These are phyloP conservation scores for Backusella tuberculispora DNA, from an alignment of 192 early-diverging fungal genomes.

Conservation along the genomic window DNA sequence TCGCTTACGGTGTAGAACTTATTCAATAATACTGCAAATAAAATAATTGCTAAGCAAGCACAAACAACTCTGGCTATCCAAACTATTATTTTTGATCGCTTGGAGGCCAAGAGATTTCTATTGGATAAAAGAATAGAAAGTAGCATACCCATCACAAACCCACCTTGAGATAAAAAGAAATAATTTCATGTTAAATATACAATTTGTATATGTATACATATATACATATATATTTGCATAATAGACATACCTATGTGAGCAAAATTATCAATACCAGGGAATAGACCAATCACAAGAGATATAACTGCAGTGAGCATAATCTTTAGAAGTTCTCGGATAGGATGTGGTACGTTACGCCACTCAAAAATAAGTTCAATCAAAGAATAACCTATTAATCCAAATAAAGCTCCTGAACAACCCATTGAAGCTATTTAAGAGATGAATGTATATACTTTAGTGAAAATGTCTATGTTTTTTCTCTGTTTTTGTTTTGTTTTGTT, in stretches of 20 bases:
- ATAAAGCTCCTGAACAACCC: constrained; percentile 61
- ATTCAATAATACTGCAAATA: constrained; percentile 24
- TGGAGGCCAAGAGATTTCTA: constrained; percentile 27
- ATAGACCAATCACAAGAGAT: constrained; percentile 71
- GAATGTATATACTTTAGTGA: background rate
- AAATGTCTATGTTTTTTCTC: constrained; percentile 45
- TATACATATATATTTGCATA: constrained; percentile 19
- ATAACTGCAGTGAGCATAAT: constrained; percentile 64
- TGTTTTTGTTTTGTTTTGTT: constrained; percentile 31
- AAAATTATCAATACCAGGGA: constrained; percentile 85
- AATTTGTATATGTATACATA: constrained; percentile 20
- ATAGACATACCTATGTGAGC: constrained; percentile 57
- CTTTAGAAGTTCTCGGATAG: constrained; percentile 70
- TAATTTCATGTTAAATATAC: constrained; percentile 32
- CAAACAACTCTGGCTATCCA: background rate
- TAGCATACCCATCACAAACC: constrained; percentile 47
- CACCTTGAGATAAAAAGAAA: constrained; percentile 42
- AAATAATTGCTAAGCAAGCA: constrained; percentile 5
- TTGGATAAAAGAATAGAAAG: constrained; percentile 51
- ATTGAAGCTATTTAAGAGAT: constrained; percentile 49
- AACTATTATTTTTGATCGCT: constrained; percentile 15
- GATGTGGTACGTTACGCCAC: constrained; percentile 69
- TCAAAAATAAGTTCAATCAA: constrained; percentile 80
- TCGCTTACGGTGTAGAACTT: background rate
- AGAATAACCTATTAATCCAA: constrained; percentile 78